These are phyloP conservation scores for Paecilomyces niveus DNA, from an alignment of 2,329 filamentous ascomycete species.

Conservation along the genomic window DNA sequence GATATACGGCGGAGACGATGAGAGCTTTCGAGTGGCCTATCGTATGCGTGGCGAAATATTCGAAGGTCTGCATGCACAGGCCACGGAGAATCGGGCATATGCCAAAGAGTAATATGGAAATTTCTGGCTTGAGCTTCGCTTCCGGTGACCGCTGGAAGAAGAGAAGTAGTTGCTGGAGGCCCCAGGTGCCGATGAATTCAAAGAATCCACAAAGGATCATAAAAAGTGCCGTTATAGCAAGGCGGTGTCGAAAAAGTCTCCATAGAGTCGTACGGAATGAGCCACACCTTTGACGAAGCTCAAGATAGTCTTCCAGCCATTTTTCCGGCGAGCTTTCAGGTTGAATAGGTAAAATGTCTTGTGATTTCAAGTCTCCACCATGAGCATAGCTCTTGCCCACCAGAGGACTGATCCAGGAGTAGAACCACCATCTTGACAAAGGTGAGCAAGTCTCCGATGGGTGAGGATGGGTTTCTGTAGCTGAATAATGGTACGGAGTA, in stretches of 20 bases:
- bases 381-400: conserved; percentile 1
- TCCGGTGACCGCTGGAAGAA: conserved; percentile 3
- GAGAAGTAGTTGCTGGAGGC: conserved; percentile 7
- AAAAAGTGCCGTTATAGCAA: conserved; percentile 3
- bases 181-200: conserved; percentile 6
- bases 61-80: conserved; percentile 9
- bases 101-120: conserved; percentile 5
- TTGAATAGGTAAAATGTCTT: conserved; percentile 1
- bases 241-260: conserved; percentile 3
- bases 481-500: neutral
- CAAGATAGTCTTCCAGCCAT: conserved; percentile 1
- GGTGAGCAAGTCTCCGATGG: conserved; percentile 4
- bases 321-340: neutral
- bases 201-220: conserved; percentile 5
- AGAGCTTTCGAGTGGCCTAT: conserved; percentile 7
- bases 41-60: conserved; percentile 8
- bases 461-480: neutral
- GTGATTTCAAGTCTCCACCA: neutral
- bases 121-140: conserved; percentile 4
- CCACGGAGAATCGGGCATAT: conserved; percentile 7
- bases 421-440: conserved; percentile 8
- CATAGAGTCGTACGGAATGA: conserved; percentile 3
- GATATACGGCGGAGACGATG: conserved; percentile 6
- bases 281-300: neutral
- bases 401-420: conserved; percentile 6